phyloP scores from a whole-genome alignment of 2,329 filamentous ascomycete genomes.

The Fusarium brachygibbosum region DNA sequence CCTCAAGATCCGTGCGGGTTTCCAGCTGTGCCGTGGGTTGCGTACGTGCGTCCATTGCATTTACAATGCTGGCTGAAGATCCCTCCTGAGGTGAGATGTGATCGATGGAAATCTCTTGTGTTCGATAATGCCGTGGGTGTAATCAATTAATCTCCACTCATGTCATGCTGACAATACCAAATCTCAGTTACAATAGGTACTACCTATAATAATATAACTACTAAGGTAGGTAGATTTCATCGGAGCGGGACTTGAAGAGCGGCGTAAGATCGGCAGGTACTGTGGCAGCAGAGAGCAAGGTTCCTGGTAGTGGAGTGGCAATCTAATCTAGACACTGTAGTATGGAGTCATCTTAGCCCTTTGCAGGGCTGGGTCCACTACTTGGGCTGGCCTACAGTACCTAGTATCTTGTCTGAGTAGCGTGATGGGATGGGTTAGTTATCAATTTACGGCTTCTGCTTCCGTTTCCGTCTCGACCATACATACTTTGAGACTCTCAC shows the following conservation, averaged over 20 bases:
- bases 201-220: background rate
- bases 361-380: constrained; percentile 31
- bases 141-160: constrained; percentile 6
- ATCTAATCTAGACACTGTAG: constrained; percentile 2
- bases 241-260: background rate
- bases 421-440: background rate
- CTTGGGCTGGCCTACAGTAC: constrained; percentile 24
- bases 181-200: background rate
- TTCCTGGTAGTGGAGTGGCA: background rate
- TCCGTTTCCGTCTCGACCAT: constrained; percentile 31
- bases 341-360: background rate
- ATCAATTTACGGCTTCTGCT: constrained; percentile 30
- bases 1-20: constrained; percentile 14
- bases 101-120: constrained; percentile 14
- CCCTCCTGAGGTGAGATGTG: constrained; percentile 24
- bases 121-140: background rate
- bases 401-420: constrained; percentile 30
- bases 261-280: constrained; percentile 2
- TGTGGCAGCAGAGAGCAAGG: background rate
- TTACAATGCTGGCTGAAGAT: constrained; percentile 35
- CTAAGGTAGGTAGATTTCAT: background rate
- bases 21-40: background rate
- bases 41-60: background rate
- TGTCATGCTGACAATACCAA: constrained; percentile 2
- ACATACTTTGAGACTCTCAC: constrained; percentile 3